Conservation (phyloP, 768 basidiomycete genomes). For the Kwoniella europaea region DNA sequence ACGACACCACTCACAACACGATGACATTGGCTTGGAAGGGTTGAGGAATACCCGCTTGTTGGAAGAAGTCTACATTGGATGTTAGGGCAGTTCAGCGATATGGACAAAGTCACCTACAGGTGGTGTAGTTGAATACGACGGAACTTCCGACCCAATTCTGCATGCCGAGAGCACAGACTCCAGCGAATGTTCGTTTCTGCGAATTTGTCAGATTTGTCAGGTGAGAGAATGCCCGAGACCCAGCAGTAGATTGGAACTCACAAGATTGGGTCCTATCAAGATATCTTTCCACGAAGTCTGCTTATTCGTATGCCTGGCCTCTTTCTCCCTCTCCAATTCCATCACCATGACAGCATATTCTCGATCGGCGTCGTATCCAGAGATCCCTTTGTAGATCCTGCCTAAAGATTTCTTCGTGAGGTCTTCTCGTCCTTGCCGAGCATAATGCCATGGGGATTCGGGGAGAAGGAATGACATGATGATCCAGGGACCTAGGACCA, state of each 20-base stretch:
- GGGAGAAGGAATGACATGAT: conserved; percentile 16
- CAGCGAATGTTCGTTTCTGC: conserved; percentile 20
- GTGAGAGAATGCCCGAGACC: no score
- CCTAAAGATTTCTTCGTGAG: conserved; percentile 23
- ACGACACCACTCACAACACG: conserved; percentile 17
- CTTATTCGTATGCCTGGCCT: conserved; percentile 6
- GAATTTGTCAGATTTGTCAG: no score
- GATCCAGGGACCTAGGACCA: conserved; percentile 23
- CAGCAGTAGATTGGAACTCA: neutral
- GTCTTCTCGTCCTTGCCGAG: conserved; percentile 28
- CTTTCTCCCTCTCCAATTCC: conserved; percentile 22
- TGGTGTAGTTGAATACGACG: conserved; percentile 23
- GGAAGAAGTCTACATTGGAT: conserved; percentile 15
- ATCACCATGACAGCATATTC: conserved; percentile 27
- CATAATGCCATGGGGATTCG: conserved; percentile 34
- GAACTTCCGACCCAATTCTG: conserved; percentile 18
- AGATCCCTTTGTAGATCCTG: conserved; percentile 27
- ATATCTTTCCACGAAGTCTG: conserved; percentile 19
- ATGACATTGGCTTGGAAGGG: conserved; percentile 24
- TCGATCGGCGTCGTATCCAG: conserved; percentile 35
- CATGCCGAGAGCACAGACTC: conserved; percentile 13
- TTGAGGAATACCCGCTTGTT: conserved; percentile 22
- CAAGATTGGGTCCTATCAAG: conserved; percentile 20
- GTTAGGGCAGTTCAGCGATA: neutral
- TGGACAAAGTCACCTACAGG: neutral